These are phyloP conservation scores for Hypoxylon sp. DNA, from an alignment of 2,329 filamentous ascomycete species.

Conservation along the genomic window DNA sequence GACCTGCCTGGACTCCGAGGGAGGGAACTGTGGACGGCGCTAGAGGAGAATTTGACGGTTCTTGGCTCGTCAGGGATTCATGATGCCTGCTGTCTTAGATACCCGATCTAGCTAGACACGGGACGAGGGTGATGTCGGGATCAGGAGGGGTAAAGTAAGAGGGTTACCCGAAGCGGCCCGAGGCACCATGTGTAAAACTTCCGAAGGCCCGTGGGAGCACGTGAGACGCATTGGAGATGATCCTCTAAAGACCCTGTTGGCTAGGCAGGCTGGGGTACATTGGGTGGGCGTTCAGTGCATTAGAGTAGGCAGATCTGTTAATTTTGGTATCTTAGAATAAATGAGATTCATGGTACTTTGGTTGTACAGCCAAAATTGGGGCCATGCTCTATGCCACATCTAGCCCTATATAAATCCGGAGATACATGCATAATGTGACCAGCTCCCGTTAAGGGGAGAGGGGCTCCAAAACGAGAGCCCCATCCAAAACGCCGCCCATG, in stretches of 20 bases:
- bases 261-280: not conserved
- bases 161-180: constrained; percentile 37
- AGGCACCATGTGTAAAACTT: constrained; percentile 23
- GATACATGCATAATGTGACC: constrained; percentile 49
- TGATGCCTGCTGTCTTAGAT: constrained; percentile 6
- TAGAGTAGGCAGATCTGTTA: constrained; percentile 21
- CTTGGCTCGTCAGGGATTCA: constrained; percentile 52
- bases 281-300: constrained; percentile 21
- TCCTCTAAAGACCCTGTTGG: constrained; percentile 12
- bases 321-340: constrained; percentile 29
- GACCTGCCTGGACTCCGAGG: constrained; percentile 71
- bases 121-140: constrained; percentile 16
- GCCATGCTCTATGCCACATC: constrained; percentile 48
- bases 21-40: constrained; percentile 54
- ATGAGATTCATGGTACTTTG: constrained; percentile 43
- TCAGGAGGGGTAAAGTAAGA: constrained; percentile 20
- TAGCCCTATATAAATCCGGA: constrained; percentile 41
- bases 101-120: constrained; percentile 10
- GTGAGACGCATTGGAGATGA: constrained; percentile 24
- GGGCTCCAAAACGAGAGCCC: constrained; percentile 49
- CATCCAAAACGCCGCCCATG: constrained; percentile 56
- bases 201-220: constrained; percentile 17
- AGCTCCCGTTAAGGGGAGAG: constrained; percentile 51
- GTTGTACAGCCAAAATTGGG: constrained; percentile 38
- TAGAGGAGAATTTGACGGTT: constrained; percentile 50